phyloP scores from a whole-genome alignment of 2,329 filamentous ascomycete species.

The Trichoderma endophyticum region DNA sequence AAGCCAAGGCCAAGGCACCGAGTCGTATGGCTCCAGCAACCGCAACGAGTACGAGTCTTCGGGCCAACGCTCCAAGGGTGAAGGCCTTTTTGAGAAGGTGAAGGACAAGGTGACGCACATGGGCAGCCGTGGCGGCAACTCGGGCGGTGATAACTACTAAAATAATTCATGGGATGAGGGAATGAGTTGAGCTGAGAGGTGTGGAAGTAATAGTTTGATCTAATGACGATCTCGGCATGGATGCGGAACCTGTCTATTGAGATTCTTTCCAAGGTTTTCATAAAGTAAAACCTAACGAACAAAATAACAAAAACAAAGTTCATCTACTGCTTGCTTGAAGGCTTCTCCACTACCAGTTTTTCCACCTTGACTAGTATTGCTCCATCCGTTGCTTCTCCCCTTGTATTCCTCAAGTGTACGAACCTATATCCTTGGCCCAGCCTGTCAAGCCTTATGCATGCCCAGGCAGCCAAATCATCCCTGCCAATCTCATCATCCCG shows the following conservation, averaged over 20 bases:
- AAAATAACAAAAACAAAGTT: not conserved
- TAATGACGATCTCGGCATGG: not conserved
- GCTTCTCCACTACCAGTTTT: conserved; percentile 48
- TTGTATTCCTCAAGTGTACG: conserved; percentile 68
- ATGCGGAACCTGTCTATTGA: not conserved
- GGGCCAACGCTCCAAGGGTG: conserved; percentile 11
- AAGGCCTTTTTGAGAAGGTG: conserved; percentile 49
- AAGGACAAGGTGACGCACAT: conserved; percentile 56
- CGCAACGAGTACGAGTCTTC: conserved; percentile 15
- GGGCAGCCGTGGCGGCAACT: conserved; percentile 42
- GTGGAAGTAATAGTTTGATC: not conserved
- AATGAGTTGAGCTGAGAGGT: not conserved
- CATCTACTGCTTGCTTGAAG: not conserved
- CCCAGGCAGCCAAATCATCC: conserved; percentile 82
- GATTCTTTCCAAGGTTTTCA: not conserved
- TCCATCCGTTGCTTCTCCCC: conserved; percentile 64
- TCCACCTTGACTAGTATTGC: conserved; percentile 70
- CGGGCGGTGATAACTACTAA: conserved; percentile 50
- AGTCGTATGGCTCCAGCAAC: conserved; percentile 19
- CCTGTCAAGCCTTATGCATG: conserved; percentile 80
- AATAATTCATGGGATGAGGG: not conserved
- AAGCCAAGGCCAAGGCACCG: conserved; percentile 22
- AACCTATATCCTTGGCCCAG: conserved; percentile 73
- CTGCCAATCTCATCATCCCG: conserved; percentile 79
- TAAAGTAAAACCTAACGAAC: not conserved